Evolutionary conservation across 202 grass and related monocot species (phyloP).

Genomic region (Carex arenaria): DNA sequence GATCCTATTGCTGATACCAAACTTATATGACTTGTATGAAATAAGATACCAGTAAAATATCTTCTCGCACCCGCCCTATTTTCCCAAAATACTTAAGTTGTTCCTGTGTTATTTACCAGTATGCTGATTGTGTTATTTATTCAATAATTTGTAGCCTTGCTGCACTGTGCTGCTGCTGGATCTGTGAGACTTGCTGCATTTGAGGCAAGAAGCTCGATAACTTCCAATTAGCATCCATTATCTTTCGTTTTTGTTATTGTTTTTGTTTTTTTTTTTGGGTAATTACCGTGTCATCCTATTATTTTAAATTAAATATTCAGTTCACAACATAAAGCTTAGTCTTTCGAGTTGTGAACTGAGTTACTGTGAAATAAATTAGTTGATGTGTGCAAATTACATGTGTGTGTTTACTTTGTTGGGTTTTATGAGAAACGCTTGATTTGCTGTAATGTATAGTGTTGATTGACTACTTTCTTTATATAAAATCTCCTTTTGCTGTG

Average conservation of each 20-base stretch:
- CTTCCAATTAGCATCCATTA: background rate
- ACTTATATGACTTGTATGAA: background rate
- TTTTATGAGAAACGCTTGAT: background rate
- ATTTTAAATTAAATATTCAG: background rate
- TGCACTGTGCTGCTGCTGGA: conserved; percentile 93
- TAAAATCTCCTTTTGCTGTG: background rate
- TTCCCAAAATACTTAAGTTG: background rate
- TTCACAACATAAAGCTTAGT: background rate
- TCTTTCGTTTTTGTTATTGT: background rate
- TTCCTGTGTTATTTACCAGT: background rate
- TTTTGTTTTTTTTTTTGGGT: background rate
- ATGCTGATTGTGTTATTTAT: background rate
- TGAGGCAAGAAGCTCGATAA: conserved; percentile 17
- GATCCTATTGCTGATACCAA: background rate
- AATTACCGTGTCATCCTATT: background rate
- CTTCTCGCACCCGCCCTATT: background rate
- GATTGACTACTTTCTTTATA: background rate
- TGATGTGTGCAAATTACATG: background rate
- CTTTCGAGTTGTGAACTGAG: background rate
- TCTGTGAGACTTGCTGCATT: conserved; percentile 84
- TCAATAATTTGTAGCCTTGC: conserved; percentile 47
- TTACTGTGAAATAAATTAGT: conserved; percentile 2
- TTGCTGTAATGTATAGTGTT: background rate
- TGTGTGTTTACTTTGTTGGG: background rate
- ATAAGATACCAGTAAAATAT: background rate